These are phyloP conservation scores for Metschnikowia vanudenii DNA, from an alignment of 805 yeast genomes.

Conservation along the genomic window DNA sequence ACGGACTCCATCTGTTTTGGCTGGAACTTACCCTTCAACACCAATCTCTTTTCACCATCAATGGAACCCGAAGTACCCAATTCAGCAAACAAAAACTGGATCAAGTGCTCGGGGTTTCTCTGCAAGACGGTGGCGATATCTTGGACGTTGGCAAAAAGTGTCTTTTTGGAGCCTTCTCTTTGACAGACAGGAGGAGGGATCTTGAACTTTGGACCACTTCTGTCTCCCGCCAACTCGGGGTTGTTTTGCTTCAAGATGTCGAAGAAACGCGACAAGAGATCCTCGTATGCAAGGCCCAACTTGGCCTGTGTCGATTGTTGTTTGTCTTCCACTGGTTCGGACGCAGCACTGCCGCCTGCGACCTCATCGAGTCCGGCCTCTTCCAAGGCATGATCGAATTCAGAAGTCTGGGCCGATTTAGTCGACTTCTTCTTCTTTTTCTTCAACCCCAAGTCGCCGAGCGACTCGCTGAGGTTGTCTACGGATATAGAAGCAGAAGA, in stretches of 20 bases:
- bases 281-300: slow-evolving; percentile 70
- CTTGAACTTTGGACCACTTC: slow-evolving; percentile 86
- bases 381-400: slow-evolving; percentile 85
- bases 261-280: slow-evolving; percentile 82
- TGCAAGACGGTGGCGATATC: slow-evolving; percentile 92
- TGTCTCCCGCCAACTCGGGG: slow-evolving; percentile 98
- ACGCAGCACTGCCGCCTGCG: slow-evolving; percentile 21
- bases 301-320: slow-evolving; percentile 28
- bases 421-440: slow-evolving; percentile 70
- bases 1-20: slow-evolving; percentile 97
- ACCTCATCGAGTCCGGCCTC: slow-evolving; percentile 77
- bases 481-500: slow-evolving; percentile 25
- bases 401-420: slow-evolving; percentile 58
- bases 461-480: slow-evolving; percentile 35
- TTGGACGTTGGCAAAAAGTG: slow-evolving; percentile 93
- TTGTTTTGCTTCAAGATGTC: slow-evolving; percentile 83
- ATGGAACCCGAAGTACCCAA: slow-evolving; percentile 99
- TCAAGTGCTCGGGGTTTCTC: slow-evolving; percentile 95
- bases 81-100: slow-evolving; percentile 95
- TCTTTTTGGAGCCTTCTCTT: slow-evolving; percentile 97
- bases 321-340: slow-evolving; percentile 25
- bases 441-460: slow-evolving; percentile 49
- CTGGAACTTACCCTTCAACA: slow-evolving; percentile 97
- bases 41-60: slow-evolving; percentile 95
- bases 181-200: slow-evolving; percentile 96